Conservation (phyloP, 2,329 filamentous ascomycete species). For the Sarocladium brachiariae region DNA sequence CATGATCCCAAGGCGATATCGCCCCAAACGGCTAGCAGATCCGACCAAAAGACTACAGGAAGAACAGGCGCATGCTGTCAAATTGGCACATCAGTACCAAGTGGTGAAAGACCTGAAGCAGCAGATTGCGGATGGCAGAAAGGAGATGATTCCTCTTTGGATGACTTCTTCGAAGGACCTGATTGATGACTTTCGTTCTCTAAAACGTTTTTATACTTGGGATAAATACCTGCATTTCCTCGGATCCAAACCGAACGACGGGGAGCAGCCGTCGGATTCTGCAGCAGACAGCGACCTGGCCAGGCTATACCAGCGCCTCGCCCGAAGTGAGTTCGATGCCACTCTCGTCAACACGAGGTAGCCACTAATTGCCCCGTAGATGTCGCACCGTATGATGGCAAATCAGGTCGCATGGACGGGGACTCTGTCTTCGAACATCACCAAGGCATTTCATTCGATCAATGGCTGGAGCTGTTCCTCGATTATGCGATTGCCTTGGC, state of each 20-base stretch:
- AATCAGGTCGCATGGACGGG: neutral
- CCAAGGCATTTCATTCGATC: slow-evolving; percentile 71
- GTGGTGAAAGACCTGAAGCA: slow-evolving; percentile 35
- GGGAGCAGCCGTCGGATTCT: slow-evolving; percentile 12
- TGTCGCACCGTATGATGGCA: neutral
- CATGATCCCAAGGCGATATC: slow-evolving; percentile 32
- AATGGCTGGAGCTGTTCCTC: slow-evolving; percentile 86
- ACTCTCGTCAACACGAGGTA: neutral
- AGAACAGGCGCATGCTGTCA: slow-evolving; percentile 34
- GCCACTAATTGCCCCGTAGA: slow-evolving; percentile 10
- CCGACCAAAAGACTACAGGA: slow-evolving; percentile 37
- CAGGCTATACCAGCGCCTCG: slow-evolving; percentile 49
- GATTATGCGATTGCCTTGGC: slow-evolving; percentile 78
- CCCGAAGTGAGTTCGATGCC: slow-evolving; percentile 38
- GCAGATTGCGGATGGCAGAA: slow-evolving; percentile 33
- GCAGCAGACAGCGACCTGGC: slow-evolving; percentile 35
- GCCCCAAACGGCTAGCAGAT: slow-evolving; percentile 39
- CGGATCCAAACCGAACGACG: slow-evolving; percentile 26
- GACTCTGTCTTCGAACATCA: slow-evolving; percentile 35
- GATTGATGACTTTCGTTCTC: slow-evolving; percentile 56
- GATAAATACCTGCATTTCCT: slow-evolving; percentile 57
- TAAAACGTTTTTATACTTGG: slow-evolving; percentile 60
- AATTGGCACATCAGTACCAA: slow-evolving; percentile 35
- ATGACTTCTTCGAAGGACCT: slow-evolving; percentile 53
- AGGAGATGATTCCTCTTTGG: slow-evolving; percentile 43